Evolutionary conservation across 1,139 yeast species (phyloP), one percentile per base, ranked within the genome.

Genomic region (Candida neerlandica): DNA sequence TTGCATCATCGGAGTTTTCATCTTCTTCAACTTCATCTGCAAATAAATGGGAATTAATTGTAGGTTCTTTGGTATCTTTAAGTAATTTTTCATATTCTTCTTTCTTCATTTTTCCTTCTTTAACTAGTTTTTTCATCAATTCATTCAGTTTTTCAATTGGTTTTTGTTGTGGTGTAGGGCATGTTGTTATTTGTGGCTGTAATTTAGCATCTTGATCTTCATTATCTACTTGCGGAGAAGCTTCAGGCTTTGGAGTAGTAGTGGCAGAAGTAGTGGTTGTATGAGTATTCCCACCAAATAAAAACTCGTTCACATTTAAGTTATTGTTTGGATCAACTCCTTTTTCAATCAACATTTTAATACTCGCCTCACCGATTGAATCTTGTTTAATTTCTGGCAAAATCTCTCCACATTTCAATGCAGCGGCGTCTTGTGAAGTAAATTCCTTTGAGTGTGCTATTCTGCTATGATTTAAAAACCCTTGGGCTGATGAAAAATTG

Each of bases 401-500:
- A 0, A 83, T 72, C 35, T 75, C 79, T 23, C 92, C 94, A 64
- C 94, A 88, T 38, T 73, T 76, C 51, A 84, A 67, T 0, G 92
- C 91, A 1, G 95, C 92, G 11, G 86, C 80, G 55, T 86, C 92
- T 59, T 86, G 94, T 6, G 87, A 82, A 5, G 86, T 78, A 56
- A 81, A 86, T 52, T 86, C 90, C 51, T 79, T 80, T n/a, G 82
- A 71, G 62, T 88, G 96, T 3, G 92, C 88, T 26, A 86, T 78
- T 54, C 95, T 70, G 54, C 87, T 80, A 62, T 88, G 96, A 62
- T 86, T 88, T 39, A 87, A 75, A 54, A 88, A 86, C 21, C 95
- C 95, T 62, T 88, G 95, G 0, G 91, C 89, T 12, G 89, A 82
- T 6, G 89, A 83, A 61, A 88, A 88, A 54, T 86, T 87, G 46